These are phyloP conservation scores for Plicaturopsis crispa DNA, from an alignment of 768 basidiomycete species.

Conservation along the genomic window DNA sequence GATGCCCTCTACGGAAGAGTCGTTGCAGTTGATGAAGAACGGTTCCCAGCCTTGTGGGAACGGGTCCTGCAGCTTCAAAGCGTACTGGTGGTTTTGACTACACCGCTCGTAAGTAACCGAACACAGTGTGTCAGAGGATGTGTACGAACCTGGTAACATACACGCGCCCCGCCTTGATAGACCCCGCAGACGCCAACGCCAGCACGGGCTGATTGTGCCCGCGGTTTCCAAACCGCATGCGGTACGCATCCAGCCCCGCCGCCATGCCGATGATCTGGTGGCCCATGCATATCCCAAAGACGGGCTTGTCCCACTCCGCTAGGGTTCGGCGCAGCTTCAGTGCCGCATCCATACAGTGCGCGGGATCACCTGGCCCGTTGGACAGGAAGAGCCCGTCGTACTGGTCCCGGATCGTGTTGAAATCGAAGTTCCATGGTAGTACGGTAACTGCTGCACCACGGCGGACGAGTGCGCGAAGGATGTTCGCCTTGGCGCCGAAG, in stretches of 20 bases:
- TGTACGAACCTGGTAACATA: constrained; percentile 81
- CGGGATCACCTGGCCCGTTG: constrained; percentile 95
- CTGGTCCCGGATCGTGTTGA: constrained; percentile 83
- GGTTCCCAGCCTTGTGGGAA: constrained; percentile 98
- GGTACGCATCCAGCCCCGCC: constrained; percentile 91
- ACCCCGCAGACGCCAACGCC: constrained; percentile 87
- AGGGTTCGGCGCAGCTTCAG: constrained; percentile 75
- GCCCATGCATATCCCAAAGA: constrained; percentile 99
- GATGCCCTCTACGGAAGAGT: constrained; percentile 98
- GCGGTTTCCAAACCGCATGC: constrained; percentile 99
- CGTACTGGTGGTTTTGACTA: constrained; percentile 98
- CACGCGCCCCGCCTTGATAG: constrained; percentile 91
- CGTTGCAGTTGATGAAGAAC: constrained; percentile 99
- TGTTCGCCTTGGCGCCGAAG: constrained; percentile 97
- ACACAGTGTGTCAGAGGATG: too few species aligned
- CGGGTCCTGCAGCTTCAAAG: constrained; percentile 86
- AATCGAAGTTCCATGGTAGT: constrained; percentile 96
- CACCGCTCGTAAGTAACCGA: too few species aligned
- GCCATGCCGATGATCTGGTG: constrained; percentile 98
- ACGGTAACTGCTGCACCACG: constrained; percentile 92
- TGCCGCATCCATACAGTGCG: constrained; percentile 81
- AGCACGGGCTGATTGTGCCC: constrained; percentile 99
- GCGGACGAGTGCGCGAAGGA: constrained; percentile 84
- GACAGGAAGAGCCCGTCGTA: constrained; percentile 94
- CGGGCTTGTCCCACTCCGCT: constrained; percentile 83